Base-by-base conservation (phyloP, 2,329 filamentous ascomycete genomes). In the Aspergillus sp. region DNA sequence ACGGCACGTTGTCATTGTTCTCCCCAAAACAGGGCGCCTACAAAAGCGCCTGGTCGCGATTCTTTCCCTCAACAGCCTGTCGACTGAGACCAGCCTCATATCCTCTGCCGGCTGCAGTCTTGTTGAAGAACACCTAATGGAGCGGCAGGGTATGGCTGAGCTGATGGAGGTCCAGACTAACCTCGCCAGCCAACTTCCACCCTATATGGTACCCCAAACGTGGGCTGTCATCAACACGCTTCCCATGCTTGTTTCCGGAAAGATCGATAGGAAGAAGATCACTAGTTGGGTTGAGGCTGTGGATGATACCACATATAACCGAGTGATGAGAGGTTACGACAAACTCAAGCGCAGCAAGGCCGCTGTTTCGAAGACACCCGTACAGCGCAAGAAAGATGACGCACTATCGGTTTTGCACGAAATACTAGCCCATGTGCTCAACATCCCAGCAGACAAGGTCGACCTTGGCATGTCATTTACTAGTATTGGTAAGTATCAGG, bases 281-380 rank as follows among this genome's bases (percentile, higher is more conserved):
- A 70, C 71, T 2, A 63, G 65, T 1, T 84, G 81, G 81, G 58
- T 83, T 3, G 75, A 78, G 21, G 66, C 64, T 39, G 70, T 78
- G 62, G 70, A 76, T n/a, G 68, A 76, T 2, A 62, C 68, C 0
- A 70, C 68, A 0, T 79, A 77, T 39, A 70, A 76, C 15, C 68
- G 70, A 4, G 76, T 79, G 2, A 70, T 79, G 55, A 69, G 72
- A 2, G 63, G 73, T 6, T 73, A 76, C 7, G 72, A 69, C 27
- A 63, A 60, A 70, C 68, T 49, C 63, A 61, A 31, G 27, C 27
- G 27, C 27, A 31, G 27, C 27, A 31, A 31, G 27, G 27, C 27
- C 23, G 65, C 66, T 0, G 60, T 65, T 14, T 58, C 62, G 9
- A 62, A 67, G n/a, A n/a, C 44, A 17, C 21, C 27, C 27, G 54